Conservation (phyloP, 2,329 filamentous ascomycete genomes). For the Fusarium luffae region DNA sequence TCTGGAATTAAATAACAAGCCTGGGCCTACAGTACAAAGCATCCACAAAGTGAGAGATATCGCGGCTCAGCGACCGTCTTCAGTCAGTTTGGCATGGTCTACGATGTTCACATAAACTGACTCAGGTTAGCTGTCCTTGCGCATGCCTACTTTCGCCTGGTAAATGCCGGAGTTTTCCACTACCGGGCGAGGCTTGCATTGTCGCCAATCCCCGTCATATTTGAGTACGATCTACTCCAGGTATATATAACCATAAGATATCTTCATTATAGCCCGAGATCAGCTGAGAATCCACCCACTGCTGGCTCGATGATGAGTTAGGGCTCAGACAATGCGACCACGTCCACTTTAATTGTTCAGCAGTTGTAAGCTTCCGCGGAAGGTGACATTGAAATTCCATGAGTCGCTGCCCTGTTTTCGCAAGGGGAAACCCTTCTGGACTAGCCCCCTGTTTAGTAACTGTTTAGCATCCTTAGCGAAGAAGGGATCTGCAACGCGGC, state of each 20-base stretch:
- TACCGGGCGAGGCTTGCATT: neutral
- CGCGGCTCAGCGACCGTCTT: too few species aligned
- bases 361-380: neutral
- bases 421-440: neutral
- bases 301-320: neutral
- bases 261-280: neutral
- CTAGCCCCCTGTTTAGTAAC: neutral
- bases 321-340: neutral
- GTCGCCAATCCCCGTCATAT: neutral
- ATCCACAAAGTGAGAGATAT: too few species aligned
- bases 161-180: neutral
- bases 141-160: neutral
- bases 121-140: neutral
- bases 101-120: neutral
- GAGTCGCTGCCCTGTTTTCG: neutral
- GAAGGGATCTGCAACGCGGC: slow-evolving; percentile 11
- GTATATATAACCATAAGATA: neutral
- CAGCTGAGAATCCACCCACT: neutral
- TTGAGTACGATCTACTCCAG: neutral
- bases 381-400: neutral
- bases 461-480: neutral
- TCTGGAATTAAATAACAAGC: too few species aligned
- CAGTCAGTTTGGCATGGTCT: too few species aligned
- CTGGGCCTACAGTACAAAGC: too few species aligned
- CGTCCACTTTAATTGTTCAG: neutral